Evolutionary conservation across 345 rosid species (phyloP).

Genomic region (Angophora floribunda): DNA sequence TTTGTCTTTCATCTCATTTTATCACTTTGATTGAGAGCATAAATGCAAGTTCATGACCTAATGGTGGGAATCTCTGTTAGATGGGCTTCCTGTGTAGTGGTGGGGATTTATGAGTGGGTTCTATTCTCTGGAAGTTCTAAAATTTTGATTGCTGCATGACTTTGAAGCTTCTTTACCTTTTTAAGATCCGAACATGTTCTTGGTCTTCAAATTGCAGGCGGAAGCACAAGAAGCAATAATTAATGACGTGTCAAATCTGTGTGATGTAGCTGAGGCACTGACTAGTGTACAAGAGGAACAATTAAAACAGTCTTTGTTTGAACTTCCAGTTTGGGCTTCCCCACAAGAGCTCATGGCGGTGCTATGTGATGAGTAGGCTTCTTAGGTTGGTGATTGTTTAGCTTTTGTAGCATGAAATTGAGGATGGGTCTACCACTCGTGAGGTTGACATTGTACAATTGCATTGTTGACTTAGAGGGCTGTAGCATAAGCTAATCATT

Average conservation of each 20-base stretch:
- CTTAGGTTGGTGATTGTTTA: background rate
- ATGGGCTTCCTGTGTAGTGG: background rate
- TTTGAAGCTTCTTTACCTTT: background rate
- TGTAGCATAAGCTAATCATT: background rate
- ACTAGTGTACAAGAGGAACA: constrained; percentile 40
- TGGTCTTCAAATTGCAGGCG: constrained; percentile 25
- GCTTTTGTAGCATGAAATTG: background rate
- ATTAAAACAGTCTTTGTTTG: constrained; percentile 22
- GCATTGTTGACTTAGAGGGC: background rate
- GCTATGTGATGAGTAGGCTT: constrained; percentile 39
- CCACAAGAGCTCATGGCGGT: constrained; percentile 60
- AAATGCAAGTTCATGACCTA: background rate
- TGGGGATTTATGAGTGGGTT: background rate
- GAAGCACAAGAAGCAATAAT: constrained; percentile 59
- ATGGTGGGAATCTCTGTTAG: background rate
- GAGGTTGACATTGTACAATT: background rate
- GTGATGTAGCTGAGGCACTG: constrained; percentile 57
- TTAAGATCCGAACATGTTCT: background rate
- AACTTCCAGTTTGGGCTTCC: constrained; percentile 73
- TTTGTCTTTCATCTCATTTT: background rate
- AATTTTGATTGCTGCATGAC: background rate
- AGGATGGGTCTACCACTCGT: background rate
- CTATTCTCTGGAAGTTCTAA: background rate
- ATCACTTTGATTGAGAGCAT: background rate
- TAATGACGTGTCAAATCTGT: constrained; percentile 35